phyloP scores from a whole-genome alignment of 768 basidiomycete genomes.

The Mycena vitilis region DNA sequence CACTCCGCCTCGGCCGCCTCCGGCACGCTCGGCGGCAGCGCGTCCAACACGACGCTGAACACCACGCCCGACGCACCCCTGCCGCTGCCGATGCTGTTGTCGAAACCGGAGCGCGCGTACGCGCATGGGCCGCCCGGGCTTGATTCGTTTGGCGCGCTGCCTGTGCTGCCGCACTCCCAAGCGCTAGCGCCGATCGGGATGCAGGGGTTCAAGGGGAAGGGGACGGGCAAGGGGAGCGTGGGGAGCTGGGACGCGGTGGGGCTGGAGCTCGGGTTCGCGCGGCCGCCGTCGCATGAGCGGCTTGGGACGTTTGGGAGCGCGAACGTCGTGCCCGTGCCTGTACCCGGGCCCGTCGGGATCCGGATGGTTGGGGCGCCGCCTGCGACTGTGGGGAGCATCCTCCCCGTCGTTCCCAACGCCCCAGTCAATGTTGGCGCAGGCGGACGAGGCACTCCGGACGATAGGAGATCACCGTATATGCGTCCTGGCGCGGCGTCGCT shows the following conservation, averaged over 20 bases:
- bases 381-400: neutral
- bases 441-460: neutral
- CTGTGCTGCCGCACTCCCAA: too few species aligned
- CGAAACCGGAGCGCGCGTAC: conserved; percentile 26
- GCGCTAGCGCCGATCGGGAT: too few species aligned
- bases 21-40: conserved; percentile 26
- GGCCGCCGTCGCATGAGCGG: conserved; percentile 28
- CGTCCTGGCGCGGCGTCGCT: neutral
- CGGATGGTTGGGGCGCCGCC: conserved; percentile 18
- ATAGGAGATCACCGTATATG: neutral
- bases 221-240: neutral
- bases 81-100: too few species aligned
- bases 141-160: neutral
- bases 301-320: conserved; percentile 31
- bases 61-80: too few species aligned
- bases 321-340: neutral
- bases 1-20: too few species aligned
- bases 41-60: conserved; percentile 22
- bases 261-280: conserved; percentile 33
- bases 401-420: too few species aligned
- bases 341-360: conserved; percentile 21
- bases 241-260: conserved; percentile 24
- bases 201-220: neutral
- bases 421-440: neutral
- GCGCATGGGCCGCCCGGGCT: conserved; percentile 31